A percentile compares a stretch with the other conserved stretches of the same genome.
Evolutionary conservation across 306 rosid species (phyloP).

Genomic region (Malus sylvestris): DNA sequence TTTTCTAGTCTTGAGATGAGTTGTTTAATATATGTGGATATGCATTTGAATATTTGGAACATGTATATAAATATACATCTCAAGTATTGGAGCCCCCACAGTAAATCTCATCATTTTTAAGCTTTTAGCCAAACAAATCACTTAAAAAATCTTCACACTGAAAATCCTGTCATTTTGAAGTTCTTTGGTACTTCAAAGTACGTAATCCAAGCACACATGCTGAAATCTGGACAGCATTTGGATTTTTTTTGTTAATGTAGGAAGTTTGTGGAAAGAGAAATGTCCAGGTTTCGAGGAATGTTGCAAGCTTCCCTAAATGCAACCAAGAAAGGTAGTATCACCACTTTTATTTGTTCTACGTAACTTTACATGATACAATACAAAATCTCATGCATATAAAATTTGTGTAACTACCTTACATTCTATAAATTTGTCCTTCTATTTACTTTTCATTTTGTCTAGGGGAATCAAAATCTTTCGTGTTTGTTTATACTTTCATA

Average conservation of each 20-base stretch:
- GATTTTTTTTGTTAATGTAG: neutral
- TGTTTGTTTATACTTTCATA: neutral
- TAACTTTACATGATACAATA: neutral
- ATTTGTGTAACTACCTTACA: neutral
- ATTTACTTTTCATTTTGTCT: neutral
- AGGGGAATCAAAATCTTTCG: neutral
- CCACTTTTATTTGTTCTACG: neutral
- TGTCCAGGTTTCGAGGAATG: constrained; percentile 71
- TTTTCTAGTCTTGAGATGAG: neutral
- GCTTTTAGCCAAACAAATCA: neutral
- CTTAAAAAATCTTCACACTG: neutral
- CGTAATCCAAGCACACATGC: neutral
- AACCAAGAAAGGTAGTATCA: constrained; percentile 61
- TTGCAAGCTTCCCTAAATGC: constrained; percentile 69
- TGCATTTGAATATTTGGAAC: neutral
- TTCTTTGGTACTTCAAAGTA: neutral
- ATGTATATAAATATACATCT: neutral
- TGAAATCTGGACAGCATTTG: neutral
- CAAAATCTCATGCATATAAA: neutral
- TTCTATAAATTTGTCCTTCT: neutral
- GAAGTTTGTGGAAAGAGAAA: constrained; percentile 20
- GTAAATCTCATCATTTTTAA: neutral
- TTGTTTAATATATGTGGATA: neutral
- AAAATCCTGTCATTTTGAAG: neutral
- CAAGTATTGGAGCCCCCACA: neutral